These are phyloP conservation scores for Candida insectorum DNA, from an alignment of 805 yeast genomes.

Conservation along the genomic window DNA sequence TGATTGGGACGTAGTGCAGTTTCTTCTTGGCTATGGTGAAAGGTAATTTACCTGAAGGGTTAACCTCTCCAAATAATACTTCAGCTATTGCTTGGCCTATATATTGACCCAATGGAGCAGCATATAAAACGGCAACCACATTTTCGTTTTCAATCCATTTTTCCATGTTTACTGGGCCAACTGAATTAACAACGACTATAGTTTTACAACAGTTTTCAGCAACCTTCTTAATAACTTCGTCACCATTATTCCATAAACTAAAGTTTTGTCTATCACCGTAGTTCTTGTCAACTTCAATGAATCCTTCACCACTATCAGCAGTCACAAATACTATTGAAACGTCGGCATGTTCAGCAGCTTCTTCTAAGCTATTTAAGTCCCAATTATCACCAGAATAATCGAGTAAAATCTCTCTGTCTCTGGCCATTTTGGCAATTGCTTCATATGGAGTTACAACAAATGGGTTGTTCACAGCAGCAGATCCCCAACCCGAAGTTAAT, in stretches of 20 bases:
- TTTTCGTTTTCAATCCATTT: slow-evolving; percentile 55
- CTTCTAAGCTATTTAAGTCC: slow-evolving; percentile 42
- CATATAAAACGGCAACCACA: slow-evolving; percentile 53
- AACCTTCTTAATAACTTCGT: slow-evolving; percentile 46
- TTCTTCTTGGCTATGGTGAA: slow-evolving; percentile 57
- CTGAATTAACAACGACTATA: slow-evolving; percentile 56
- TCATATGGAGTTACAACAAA: slow-evolving; percentile 57
- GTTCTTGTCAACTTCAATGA: slow-evolving; percentile 53
- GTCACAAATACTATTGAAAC: slow-evolving; percentile 52
- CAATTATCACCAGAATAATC: slow-evolving; percentile 46
- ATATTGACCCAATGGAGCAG: slow-evolving; percentile 57
- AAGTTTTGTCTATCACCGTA: slow-evolving; percentile 56
- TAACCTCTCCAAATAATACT: slow-evolving; percentile 56
- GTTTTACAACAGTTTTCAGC: slow-evolving; percentile 52
- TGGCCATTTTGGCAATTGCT: slow-evolving; percentile 48
- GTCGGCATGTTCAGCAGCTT: slow-evolving; percentile 48
- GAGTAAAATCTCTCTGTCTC: slow-evolving; percentile 41
- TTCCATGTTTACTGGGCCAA: slow-evolving; percentile 61
- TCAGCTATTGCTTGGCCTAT: slow-evolving; percentile 58
- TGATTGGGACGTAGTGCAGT: slow-evolving; percentile 44
- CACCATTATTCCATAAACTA: slow-evolving; percentile 57
- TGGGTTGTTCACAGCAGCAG: slow-evolving; percentile 56
- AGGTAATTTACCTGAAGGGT: slow-evolving; percentile 63
- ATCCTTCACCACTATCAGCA: slow-evolving; percentile 59
- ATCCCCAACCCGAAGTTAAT: slow-evolving; percentile 62